Conservation (phyloP, 1,139 yeast genomes). For the Starmera stellimalicola region DNA sequence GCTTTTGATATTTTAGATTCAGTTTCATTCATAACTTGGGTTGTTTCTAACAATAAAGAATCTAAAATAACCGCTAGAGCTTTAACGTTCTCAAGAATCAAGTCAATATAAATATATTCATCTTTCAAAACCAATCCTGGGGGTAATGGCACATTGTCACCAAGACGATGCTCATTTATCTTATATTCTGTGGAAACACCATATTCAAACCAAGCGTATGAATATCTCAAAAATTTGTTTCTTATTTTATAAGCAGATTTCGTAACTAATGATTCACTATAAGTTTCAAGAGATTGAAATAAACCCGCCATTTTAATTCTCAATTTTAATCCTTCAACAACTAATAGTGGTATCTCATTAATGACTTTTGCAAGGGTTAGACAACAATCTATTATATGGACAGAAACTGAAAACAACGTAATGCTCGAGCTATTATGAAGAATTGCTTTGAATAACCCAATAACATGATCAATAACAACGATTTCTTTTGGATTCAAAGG, state of each 20-base stretch:
- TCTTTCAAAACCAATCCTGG: slow-evolving; percentile 29
- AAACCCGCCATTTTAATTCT: slow-evolving; percentile 53
- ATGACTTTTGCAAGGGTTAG: slow-evolving; percentile 26
- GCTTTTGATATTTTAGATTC: slow-evolving; percentile 52
- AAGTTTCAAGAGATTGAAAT: slow-evolving; percentile 40
- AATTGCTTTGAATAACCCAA: slow-evolving; percentile 30
- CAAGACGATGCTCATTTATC: slow-evolving; percentile 19
- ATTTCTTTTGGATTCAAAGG: slow-evolving; percentile 21
- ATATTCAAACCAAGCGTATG: slow-evolving; percentile 61
- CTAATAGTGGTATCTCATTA: slow-evolving; percentile 24
- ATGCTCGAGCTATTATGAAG: slow-evolving; percentile 29
- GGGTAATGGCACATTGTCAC: slow-evolving; percentile 21
- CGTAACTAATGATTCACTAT: slow-evolving; percentile 29
- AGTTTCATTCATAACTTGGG: slow-evolving; percentile 47
- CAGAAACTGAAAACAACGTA: slow-evolving; percentile 28
- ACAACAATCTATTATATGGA: slow-evolving; percentile 30
- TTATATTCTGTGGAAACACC: slow-evolving; percentile 29
- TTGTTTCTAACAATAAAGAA: slow-evolving; percentile 49
- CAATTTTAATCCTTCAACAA: slow-evolving; percentile 35
- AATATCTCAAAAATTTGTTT: slow-evolving; percentile 49
- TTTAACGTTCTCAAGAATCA: slow-evolving; percentile 57
- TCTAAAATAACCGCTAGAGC: slow-evolving; percentile 48
- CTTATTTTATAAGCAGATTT: slow-evolving; percentile 52
- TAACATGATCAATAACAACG: slow-evolving; percentile 30
- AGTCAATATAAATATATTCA: slow-evolving; percentile 49